Evolutionary conservation across 2,329 filamentous ascomycete genomes (phyloP).

Genomic region (Plectosphaerella cucumerina): DNA sequence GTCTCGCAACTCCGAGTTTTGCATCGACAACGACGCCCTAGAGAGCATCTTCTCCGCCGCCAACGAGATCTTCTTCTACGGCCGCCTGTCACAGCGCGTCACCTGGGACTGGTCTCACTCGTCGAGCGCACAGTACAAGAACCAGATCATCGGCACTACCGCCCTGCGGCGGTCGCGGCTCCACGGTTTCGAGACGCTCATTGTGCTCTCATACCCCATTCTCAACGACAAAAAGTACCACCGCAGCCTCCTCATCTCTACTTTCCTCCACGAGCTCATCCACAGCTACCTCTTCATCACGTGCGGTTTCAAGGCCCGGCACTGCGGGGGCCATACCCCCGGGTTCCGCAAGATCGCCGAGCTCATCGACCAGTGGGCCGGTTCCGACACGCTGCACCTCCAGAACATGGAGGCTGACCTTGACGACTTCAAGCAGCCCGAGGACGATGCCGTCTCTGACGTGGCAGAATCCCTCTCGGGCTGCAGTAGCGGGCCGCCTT

Average conservation of each 20-base stretch:
- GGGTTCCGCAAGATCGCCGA: constrained; percentile 56
- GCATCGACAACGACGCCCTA: constrained; percentile 53
- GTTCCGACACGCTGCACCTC: constrained; percentile 48
- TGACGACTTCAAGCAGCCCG: constrained; percentile 41
- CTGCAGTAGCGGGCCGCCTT: constrained; percentile 3
- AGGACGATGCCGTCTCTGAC: constrained; percentile 13
- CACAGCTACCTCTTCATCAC: constrained; percentile 63
- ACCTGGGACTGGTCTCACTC: constrained; percentile 58
- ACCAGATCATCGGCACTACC: constrained; percentile 58
- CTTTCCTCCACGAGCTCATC: constrained; percentile 63
- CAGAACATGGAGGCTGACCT: constrained; percentile 60
- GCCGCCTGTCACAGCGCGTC: constrained; percentile 52
- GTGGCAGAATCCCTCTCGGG: constrained; percentile 2
- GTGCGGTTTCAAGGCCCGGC: constrained; percentile 53
- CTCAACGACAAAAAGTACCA: constrained; percentile 53
- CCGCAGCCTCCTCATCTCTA: constrained; percentile 56
- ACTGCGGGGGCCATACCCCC: constrained; percentile 54
- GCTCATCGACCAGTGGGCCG: constrained; percentile 59
- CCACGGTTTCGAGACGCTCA: constrained; percentile 56
- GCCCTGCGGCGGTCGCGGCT: constrained; percentile 45
- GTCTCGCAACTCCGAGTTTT: constrained; percentile 39
- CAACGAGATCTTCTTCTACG: constrained; percentile 60
- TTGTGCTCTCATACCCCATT: constrained; percentile 57
- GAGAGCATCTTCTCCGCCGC: constrained; percentile 55
- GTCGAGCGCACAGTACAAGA: constrained; percentile 44